Conservation (phyloP, 2,329 filamentous ascomycete genomes). For the Fusarium compactum region DNA sequence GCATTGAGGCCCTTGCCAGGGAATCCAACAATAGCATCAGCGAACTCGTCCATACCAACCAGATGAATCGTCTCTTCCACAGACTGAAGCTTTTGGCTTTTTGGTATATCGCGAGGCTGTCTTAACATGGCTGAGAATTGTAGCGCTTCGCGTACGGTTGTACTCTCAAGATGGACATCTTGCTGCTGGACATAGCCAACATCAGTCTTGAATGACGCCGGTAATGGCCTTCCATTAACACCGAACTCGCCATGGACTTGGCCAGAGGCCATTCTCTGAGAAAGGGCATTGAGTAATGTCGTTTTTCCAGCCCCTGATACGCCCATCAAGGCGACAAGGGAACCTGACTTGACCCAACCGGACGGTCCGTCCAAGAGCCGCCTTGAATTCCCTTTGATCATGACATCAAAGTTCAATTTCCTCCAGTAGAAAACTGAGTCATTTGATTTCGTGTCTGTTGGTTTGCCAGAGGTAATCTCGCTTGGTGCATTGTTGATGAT, state of each 20-base stretch:
- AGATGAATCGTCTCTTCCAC: constrained; percentile 72
- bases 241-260: background rate
- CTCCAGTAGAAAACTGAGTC: background rate
- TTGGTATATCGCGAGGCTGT: constrained; percentile 60
- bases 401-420: background rate
- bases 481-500: background rate
- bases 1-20: constrained; percentile 71
- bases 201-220: background rate
- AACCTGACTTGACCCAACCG: constrained; percentile 7
- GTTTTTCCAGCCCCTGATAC: constrained; percentile 10
- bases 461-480: background rate
- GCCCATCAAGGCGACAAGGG: constrained; percentile 8
- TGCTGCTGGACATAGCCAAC: constrained; percentile 14
- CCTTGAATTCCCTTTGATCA: background rate
- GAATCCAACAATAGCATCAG: constrained; percentile 73
- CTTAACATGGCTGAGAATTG: constrained; percentile 67
- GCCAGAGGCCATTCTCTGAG: background rate
- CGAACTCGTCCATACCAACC: constrained; percentile 75
- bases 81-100: constrained; percentile 68
- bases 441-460: background rate
- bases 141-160: constrained; percentile 67
- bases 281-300: constrained; percentile 1
- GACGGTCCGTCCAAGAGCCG: background rate
- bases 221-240: background rate
- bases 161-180: constrained; percentile 62